Base-by-base conservation (phyloP, 352 stramenopile genomes). In the Phytophthora hibernalis region DNA sequence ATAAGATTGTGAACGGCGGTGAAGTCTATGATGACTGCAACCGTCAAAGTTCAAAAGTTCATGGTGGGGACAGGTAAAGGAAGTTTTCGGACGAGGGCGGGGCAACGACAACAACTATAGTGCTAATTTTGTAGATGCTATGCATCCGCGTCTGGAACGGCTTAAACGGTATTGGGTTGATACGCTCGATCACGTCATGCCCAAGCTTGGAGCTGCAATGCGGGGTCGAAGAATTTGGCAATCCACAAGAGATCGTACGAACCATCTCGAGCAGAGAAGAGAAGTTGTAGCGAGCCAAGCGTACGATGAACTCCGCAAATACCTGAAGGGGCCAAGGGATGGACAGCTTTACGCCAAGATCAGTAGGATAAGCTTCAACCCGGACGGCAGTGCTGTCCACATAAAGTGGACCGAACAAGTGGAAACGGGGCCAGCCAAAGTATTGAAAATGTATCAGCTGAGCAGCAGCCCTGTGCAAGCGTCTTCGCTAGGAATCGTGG, bases 361-460 rank as follows among this genome's bases (percentile, higher is more conserved):
- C 15, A 37, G 1, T 7, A 61, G n/a, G 15, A 3, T 64, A 15
- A 47, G 16, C 5, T 1, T 53, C 1, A 42, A 12, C 16, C 26
- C 15, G 18, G 61, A 72, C 26, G 28, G 7, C 11, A 21, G 20
- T 37, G 12, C n/a, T 38, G 26, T 61, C 10, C 44, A 49, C 2
- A 18, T 71, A 12, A 18, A 20, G 3, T 71, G 55, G 54, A 56
- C 3, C 3, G 48, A 72, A 18, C 51, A 76, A 61, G 47, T 53
- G 0, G 40, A 68, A n/a, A 76, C 62, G 35, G 56, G 65, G 1
- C 68, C 56, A 1, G 51, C 30, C 5, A 68, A 65, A 48, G 56
- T 53, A 3, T 35, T 72, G 22, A n/a, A 15, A 3, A 18, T 76
- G 22, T 57, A 58, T 20, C 22, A 68, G 13, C 13, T 60, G 6